phyloP scores from a whole-genome alignment of 768 basidiomycete species.

The Suillus discolor region DNA sequence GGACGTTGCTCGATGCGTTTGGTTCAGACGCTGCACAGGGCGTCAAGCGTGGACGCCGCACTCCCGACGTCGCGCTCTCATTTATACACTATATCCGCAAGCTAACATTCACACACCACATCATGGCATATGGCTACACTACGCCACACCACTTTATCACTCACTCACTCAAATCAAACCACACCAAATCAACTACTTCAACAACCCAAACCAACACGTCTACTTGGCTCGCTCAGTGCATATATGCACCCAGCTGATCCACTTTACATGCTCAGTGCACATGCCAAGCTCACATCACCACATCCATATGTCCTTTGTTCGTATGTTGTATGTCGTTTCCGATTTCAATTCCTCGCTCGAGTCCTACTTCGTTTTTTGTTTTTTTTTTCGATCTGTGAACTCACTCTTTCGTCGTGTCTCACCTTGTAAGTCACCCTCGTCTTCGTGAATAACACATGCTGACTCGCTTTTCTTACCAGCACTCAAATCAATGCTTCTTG shows the following conservation, averaged over 20 bases:
- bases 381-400: not conserved
- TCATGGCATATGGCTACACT: constrained; percentile 2
- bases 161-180: not conserved
- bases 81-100: constrained; percentile 5
- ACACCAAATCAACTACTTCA: not conserved
- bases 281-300: not conserved
- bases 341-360: not conserved
- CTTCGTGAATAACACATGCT: not conserved
- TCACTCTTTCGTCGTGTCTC: not conserved
- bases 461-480: not conserved
- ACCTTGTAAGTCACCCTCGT: not conserved
- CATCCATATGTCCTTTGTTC: not conserved
- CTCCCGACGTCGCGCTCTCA: not conserved
- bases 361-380: not conserved
- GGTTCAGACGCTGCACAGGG: not conserved
- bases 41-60: not conserved
- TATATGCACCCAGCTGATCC: not conserved
- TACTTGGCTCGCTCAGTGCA: not conserved
- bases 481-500: constrained; percentile 3
- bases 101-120: not conserved
- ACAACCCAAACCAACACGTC: not conserved
- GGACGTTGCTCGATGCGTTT: not conserved
- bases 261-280: not conserved
- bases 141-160: not conserved
- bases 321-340: not conserved